A percentile compares a stretch with the other conserved stretches of the same genome.
These are phyloP conservation scores for Phytophthora vignae DNA, from an alignment of 352 stramenopile species.

Conservation along the genomic window DNA sequence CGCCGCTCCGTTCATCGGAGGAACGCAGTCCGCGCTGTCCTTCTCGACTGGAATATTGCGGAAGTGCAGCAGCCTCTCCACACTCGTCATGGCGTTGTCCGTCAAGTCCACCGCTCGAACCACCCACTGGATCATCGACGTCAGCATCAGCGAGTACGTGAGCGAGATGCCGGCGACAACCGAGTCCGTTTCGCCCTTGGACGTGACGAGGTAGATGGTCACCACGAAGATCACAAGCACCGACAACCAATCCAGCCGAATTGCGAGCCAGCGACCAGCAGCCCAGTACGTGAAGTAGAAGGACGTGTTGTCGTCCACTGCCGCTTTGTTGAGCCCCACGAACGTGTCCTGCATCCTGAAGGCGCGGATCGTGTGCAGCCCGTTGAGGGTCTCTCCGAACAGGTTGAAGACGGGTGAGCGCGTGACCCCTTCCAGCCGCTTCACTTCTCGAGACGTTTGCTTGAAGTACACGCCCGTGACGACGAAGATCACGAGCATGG, in stretches of 20 bases:
- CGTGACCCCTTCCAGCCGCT: constrained; percentile 92
- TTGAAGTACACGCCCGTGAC: constrained; percentile 88
- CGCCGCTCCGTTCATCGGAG: constrained; percentile 12
- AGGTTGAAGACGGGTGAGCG: constrained; percentile 92
- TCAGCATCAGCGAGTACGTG: constrained; percentile 30
- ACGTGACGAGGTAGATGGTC: constrained; percentile 47
- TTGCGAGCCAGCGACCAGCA: constrained; percentile 92
- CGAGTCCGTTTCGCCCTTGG: constrained; percentile 40
- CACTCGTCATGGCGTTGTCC: constrained; percentile 30
- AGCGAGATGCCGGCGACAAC: constrained; percentile 26
- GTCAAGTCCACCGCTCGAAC: constrained; percentile 26
- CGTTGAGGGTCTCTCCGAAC: constrained; percentile 91
- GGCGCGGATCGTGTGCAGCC: constrained; percentile 91
- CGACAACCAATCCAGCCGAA: constrained; percentile 88
- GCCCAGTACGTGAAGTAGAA: constrained; percentile 62
- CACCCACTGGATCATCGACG: constrained; percentile 28
- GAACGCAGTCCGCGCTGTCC: constrained; percentile 13
- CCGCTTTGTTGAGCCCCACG: constrained; percentile 44
- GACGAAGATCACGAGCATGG: constrained; percentile 63
- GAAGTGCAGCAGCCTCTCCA: constrained; percentile 26
- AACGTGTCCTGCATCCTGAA: constrained; percentile 52
- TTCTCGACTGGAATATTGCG: constrained; percentile 19
- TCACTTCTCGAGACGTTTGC: constrained; percentile 81
- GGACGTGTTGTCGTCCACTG: constrained; percentile 53
- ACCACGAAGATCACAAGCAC: constrained; percentile 87